These are phyloP conservation scores for Lasiodiplodia citricola DNA, from an alignment of 2,329 filamentous ascomycete genomes.

Conservation along the genomic window DNA sequence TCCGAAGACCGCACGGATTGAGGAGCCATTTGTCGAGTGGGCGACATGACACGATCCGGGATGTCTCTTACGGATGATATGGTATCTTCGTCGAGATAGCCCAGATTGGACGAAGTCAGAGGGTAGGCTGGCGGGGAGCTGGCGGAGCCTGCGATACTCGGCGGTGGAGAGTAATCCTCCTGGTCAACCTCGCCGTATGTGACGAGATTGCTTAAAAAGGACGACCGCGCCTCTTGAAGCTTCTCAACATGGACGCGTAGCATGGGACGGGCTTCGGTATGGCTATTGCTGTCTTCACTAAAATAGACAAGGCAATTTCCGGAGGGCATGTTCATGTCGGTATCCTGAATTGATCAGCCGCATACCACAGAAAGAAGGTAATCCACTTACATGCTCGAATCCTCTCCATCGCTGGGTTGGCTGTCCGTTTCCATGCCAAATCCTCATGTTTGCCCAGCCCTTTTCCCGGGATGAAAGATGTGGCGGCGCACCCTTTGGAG, in stretches of 20 bases:
- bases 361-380: not conserved
- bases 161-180: constrained; percentile 30
- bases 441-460: constrained; percentile 43
- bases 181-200: constrained; percentile 43
- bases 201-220: constrained; percentile 44
- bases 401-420: constrained; percentile 42
- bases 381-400: constrained; percentile 41
- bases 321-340: constrained; percentile 41
- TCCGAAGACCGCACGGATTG: constrained; percentile 7
- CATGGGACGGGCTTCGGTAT: constrained; percentile 43
- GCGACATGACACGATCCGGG: constrained; percentile 12
- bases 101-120: constrained; percentile 19
- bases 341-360: constrained; percentile 38
- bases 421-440: constrained; percentile 42
- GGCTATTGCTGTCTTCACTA: constrained; percentile 41
- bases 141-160: constrained; percentile 17
- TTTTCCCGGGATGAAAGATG: constrained; percentile 30
- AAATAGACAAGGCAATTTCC: constrained; percentile 44
- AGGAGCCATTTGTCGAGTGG: constrained; percentile 1
- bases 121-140: constrained; percentile 8
- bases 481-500: not conserved
- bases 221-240: constrained; percentile 44
- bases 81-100: constrained; percentile 17
- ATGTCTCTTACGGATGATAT: constrained; percentile 1
- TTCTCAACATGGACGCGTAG: constrained; percentile 42